A percentile compares a stretch with the other conserved stretches of the same genome.
phyloP scores from a whole-genome alignment of 495 filamentous ascomycete genomes.

The Podospora pseudocomata region DNA sequence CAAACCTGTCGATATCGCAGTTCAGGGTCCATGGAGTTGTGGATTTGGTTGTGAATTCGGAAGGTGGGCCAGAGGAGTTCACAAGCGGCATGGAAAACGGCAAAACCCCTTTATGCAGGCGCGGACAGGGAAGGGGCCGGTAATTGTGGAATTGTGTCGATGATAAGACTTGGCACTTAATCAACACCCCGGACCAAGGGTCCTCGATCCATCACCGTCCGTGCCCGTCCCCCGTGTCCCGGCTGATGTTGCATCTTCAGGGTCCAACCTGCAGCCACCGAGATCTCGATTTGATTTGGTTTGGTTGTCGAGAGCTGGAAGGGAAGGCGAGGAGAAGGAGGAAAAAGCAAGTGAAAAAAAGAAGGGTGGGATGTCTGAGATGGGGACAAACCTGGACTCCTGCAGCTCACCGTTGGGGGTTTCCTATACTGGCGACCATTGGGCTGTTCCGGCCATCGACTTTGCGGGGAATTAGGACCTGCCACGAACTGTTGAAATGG shows the following conservation, averaged over 20 bases:
- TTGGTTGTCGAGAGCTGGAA: background rate
- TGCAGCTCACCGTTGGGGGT: constrained; percentile 4
- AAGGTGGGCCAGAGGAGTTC: background rate
- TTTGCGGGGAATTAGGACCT: constrained; percentile 3
- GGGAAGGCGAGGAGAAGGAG: background rate
- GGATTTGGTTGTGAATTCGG: background rate
- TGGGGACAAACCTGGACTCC: background rate
- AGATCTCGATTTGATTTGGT: background rate
- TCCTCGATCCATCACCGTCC: background rate
- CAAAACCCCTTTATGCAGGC: background rate
- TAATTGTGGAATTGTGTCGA: background rate
- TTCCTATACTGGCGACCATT: constrained; percentile 1
- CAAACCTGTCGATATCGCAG: background rate
- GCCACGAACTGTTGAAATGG: background rate
- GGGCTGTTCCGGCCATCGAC: background rate
- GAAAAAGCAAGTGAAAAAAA: background rate
- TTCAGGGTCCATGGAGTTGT: background rate
- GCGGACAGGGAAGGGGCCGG: background rate
- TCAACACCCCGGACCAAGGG: background rate
- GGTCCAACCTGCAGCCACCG: background rate
- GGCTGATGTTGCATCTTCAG: background rate
- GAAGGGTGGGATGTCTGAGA: background rate
- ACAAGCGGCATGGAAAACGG: background rate
- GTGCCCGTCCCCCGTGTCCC: background rate
- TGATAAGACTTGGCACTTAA: background rate